Evolutionary conservation across 2,329 filamentous ascomycete genomes (phyloP), one percentile per base, ranked within the genome.

Genomic region (Tothia fuscella): DNA sequence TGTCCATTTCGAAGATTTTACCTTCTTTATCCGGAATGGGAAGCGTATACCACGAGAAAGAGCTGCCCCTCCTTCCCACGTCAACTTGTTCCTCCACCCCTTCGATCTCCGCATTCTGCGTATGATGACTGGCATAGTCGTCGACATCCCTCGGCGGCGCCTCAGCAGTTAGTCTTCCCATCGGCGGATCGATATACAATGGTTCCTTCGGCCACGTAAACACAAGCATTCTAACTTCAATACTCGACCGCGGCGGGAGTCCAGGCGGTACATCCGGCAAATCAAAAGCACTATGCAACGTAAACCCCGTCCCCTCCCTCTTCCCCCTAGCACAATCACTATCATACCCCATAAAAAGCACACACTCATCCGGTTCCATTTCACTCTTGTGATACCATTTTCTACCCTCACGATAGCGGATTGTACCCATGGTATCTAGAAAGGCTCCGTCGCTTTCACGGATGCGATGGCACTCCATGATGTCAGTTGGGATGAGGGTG

Each of bases 271-370:
- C 29, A 16, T 35, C 14, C 13, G 39, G 39, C 4, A 41, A 33
- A 31, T 41, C 39, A 16, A 41, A 41, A 17, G 39, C 39, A 26
- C 29, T 33, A n/a, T 41, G 39, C 3, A 41, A 22, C 10, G 39
- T 41, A 12, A 41, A 29, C 26, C 39, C 39, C 16, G 39, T 29
- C n/a, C 39, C 39, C 5, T 41, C 19, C 14, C 30, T 29, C n/a
- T 41, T 16, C 12, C 30, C 30, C 13, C 39, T 33, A 5, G 29
- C 31, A 26, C 39, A 41, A 26, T 49, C 46, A 20, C 44, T 51
- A 38, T 56, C 53, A 38, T 53, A 52, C 36, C 48, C 50, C 43
- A 51, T 53, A 47, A 52, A 53, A 5, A 53, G 42, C 9, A 53
- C 39, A n/a, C 51, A 47, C 21, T 53, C 51, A 22, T 50, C 43